Base-by-base conservation (phyloP, 352 stramenopile species). In the Globisporangium nagaii region DNA sequence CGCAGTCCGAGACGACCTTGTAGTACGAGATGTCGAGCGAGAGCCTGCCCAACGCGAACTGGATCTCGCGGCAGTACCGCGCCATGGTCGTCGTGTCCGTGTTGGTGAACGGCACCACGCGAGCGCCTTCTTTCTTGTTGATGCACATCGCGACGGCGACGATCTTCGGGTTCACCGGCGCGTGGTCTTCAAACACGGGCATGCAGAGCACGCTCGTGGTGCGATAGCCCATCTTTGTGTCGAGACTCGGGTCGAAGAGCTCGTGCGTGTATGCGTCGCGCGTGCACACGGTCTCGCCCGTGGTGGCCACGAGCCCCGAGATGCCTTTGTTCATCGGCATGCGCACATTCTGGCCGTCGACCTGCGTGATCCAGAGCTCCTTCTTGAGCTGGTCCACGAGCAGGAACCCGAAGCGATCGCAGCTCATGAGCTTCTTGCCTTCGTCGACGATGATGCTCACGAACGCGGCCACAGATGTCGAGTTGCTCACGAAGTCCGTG, bases 91-190 rank as follows among this genome's bases (percentile, higher is more conserved):
- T 56, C 0, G 50, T 60, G 39, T 86, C 75, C 3, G 56, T 70
- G 3, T 50, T 56, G 31, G 76, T 86, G 37, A 90, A 86, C 0
- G 77, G 65, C 25, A 84, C 62, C 1, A 80, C 48, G 20, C 65
- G 66, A 0, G 52, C 30, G 11, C 61, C 56, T 10, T 75, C 63
- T 13, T 70, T 60, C 51, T 97, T 97, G 69, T 97, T 96, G 56
- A 96, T 92, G 43, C 86, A 77, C 71, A 95, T 85, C 4, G 75
- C 73, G 12, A 84, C 76, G 2, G 73, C 73, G 4, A 87, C 76
- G 43, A 87, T 81, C 55, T 86, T 83, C 22, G 75, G 75, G 48
- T 84, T 83, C 4, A 32, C 68, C 1, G 69, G 67, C 5, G 69
- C 63, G 47, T 87, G 71, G 30, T 84, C 76, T 60, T 84, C 76